Percentiles rank a stretch among this genome's conserved stretches.
Conservation (phyloP, 2,329 filamentous ascomycete species). For the Epichloe elymi region DNA sequence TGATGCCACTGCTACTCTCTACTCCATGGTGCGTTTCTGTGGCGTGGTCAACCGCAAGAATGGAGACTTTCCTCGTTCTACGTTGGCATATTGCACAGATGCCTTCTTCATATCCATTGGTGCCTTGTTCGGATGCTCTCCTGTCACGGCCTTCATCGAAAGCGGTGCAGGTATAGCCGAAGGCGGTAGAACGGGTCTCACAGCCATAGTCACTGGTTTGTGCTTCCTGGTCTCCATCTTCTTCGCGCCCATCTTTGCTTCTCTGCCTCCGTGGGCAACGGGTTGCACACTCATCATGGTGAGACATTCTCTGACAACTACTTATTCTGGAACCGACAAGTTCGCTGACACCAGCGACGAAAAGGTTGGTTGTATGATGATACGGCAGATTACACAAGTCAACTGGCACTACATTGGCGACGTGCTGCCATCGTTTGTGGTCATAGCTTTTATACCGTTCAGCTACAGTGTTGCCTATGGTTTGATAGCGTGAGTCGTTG, state of each 20-base stretch:
- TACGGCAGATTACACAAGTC: conserved; percentile 58
- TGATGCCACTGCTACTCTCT: conserved; percentile 63
- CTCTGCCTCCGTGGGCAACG: conserved; percentile 66
- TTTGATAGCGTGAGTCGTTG: conserved; percentile 49
- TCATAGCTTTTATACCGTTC: conserved; percentile 63
- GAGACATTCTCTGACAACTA: neutral
- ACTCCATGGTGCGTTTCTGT: conserved; percentile 70
- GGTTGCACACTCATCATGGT: conserved; percentile 59
- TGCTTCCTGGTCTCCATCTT: conserved; percentile 62
- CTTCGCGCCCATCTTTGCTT: conserved; percentile 65
- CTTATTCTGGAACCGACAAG: neutral
- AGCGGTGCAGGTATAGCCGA: conserved; percentile 65
- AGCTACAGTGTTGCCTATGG: conserved; percentile 70
- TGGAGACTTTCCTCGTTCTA: conserved; percentile 76
- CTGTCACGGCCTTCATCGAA: conserved; percentile 64
- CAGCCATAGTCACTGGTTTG: conserved; percentile 53
- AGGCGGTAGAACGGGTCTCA: conserved; percentile 60
- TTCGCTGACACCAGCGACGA: neutral
- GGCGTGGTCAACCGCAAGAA: conserved; percentile 50
- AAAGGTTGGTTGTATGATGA: conserved; percentile 65
- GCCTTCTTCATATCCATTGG: conserved; percentile 60
- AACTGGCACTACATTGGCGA: conserved; percentile 70
- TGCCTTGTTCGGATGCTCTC: conserved; percentile 54
- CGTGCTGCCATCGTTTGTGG: conserved; percentile 62
- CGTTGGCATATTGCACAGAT: conserved; percentile 64